Conservation (phyloP, 352 stramenopile genomes). For the Pythium plurisporium region DNA sequence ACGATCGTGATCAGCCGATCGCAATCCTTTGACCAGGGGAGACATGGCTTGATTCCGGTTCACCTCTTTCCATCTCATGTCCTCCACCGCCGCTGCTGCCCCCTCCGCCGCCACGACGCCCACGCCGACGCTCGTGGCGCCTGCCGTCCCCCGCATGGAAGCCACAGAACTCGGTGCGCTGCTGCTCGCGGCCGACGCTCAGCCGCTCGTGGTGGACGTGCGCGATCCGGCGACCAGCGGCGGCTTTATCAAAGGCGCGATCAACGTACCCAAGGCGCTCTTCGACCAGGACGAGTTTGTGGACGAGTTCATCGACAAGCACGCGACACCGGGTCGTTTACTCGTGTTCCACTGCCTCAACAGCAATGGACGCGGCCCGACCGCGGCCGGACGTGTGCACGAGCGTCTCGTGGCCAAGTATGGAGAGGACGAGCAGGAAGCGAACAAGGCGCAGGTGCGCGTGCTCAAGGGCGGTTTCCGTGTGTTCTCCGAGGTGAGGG, state of each 20-base stretch:
- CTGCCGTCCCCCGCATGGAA: conserved; percentile 20
- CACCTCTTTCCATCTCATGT: too few relatives aligned
- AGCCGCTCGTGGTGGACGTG: conserved; percentile 28
- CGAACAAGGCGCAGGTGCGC: conserved; percentile 23
- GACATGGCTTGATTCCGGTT: not conserved
- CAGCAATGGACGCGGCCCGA: conserved; percentile 27
- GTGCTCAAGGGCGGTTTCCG: conserved; percentile 31
- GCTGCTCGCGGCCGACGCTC: conserved; percentile 1
- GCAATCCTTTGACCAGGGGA: conserved; percentile 3
- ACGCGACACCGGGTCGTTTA: conserved; percentile 17
- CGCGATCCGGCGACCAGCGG: conserved; percentile 26
- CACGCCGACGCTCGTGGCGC: conserved; percentile 19
- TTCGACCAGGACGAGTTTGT: conserved; percentile 33
- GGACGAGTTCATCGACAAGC: conserved; percentile 25
- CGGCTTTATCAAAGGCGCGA: conserved; percentile 32
- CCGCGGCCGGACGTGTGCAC: conserved; percentile 21
- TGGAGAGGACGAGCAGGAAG: not conserved
- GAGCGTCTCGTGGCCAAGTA: conserved; percentile 19
- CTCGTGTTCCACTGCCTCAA: conserved; percentile 40
- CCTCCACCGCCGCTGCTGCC: not conserved
- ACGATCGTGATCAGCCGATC: not conserved
- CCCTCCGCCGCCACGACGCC: not conserved
- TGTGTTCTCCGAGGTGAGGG: conserved; percentile 26
- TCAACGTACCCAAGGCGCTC: conserved; percentile 30
- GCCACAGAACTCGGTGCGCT: conserved; percentile 22